Conservation (phyloP, 768 basidiomycete genomes). For the Crucibulum laeve region DNA sequence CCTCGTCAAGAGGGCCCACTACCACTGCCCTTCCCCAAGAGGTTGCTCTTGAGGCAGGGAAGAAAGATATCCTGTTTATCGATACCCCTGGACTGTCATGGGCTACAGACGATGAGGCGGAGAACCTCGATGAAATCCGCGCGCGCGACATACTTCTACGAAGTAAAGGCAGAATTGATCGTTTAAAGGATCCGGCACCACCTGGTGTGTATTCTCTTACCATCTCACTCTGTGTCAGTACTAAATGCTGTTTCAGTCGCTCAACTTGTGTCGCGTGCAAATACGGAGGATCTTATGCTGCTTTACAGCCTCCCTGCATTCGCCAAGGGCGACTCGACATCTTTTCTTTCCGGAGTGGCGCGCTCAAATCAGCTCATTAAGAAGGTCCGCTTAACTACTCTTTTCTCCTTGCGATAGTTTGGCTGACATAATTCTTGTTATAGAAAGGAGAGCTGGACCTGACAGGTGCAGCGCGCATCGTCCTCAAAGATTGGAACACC, state of each 20-base stretch:
- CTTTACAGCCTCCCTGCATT: constrained; percentile 83
- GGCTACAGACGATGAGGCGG: constrained; percentile 34
- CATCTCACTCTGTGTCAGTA: background rate
- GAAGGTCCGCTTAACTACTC: constrained; percentile 49
- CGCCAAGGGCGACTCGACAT: constrained; percentile 54
- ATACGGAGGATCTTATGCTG: constrained; percentile 85
- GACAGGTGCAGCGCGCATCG: constrained; percentile 67
- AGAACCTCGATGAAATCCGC: constrained; percentile 29
- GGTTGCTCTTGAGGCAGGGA: constrained; percentile 43
- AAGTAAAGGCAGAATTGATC: constrained; percentile 77
- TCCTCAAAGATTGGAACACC: constrained; percentile 82
- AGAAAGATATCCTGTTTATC: constrained; percentile 54
- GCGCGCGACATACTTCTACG: constrained; percentile 76
- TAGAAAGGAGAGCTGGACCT: constrained; percentile 74
- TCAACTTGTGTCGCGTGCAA: constrained; percentile 64
- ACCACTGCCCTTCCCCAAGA: constrained; percentile 72
- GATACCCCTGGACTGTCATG: constrained; percentile 88
- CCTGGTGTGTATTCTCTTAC: constrained; percentile 45
- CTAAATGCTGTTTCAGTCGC: constrained; percentile 37
- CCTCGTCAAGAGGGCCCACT: constrained; percentile 55
- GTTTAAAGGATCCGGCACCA: constrained; percentile 73
- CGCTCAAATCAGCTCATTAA: constrained; percentile 71
- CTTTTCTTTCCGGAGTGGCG: constrained; percentile 76
- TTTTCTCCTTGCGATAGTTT: constrained; percentile 1
- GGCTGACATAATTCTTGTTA: background rate